phyloP scores from a whole-genome alignment of 2,329 filamentous ascomycete genomes.

The Hyphodiscus sp. region DNA sequence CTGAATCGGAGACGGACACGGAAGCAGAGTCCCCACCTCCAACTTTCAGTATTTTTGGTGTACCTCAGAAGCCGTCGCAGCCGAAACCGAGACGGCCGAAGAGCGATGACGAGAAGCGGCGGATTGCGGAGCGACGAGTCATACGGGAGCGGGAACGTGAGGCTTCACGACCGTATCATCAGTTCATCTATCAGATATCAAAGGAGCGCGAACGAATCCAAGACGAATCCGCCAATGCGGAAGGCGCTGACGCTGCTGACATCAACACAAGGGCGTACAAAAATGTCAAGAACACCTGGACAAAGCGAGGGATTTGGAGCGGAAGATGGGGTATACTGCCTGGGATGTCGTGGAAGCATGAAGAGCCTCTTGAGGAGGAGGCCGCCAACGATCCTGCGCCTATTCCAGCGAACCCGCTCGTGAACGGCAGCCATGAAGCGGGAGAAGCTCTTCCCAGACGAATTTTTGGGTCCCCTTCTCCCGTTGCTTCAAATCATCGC shows the following conservation, averaged over 20 bases:
- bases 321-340: constrained; percentile 25
- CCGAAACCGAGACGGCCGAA: constrained; percentile 10
- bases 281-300: constrained; percentile 27
- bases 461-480: too few relatives aligned
- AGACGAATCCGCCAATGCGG: constrained; percentile 21
- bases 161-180: constrained; percentile 26
- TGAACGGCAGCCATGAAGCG: too few relatives aligned
- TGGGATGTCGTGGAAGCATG: constrained; percentile 29
- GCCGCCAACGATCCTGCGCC: too few relatives aligned
- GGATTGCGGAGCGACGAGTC: constrained; percentile 12
- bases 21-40: too few relatives aligned
- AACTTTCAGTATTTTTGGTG: too few relatives aligned
- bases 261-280: constrained; percentile 27
- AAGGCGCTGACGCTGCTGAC: constrained; percentile 15
- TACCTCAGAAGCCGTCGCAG: too few relatives aligned
- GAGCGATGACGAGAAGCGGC: constrained; percentile 16
- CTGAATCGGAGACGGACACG: too few relatives aligned
- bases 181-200: constrained; percentile 26
- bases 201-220: constrained; percentile 25
- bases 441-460: too few relatives aligned
- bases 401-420: too few relatives aligned
- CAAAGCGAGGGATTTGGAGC: constrained; percentile 26
- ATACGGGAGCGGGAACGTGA: constrained; percentile 19
- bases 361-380: constrained; percentile 23
- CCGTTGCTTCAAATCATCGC: too few relatives aligned